Evolutionary conservation across 139 green algal genomes (phyloP), one percentile per base, ranked within the genome.

Genomic region (Microglena sp.): DNA sequence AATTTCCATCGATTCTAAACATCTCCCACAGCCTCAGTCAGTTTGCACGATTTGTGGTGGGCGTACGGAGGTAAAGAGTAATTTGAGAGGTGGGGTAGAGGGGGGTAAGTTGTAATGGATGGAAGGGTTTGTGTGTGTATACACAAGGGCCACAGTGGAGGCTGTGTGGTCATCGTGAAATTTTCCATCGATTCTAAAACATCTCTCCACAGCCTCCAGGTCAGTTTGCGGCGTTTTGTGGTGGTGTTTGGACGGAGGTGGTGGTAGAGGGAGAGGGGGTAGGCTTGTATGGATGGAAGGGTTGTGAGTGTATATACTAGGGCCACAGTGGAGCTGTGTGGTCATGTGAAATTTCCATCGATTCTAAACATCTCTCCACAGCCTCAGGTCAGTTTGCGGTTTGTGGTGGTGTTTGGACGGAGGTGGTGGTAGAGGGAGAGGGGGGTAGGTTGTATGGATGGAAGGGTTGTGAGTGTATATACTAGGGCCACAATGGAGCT

Each of bases 341-440:
- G n/a, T n/a, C n/a, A n/a, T n/a, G n/a, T n/a, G n/a, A n/a, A n/a
- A n/a, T n/a, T n/a, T n/a, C n/a, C n/a, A n/a, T 65, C 33, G 63
- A 61, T 30, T 63, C 33, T 7, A 35, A 6, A 6, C 26, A 28
- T 45, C 24, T 63, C 34, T 68, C 7, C 54, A 44, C 72, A 87
- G 82, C 74, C 46, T 88, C 95, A 54, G 86, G 11, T 50, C 11
- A 11, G 18, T n/a, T 50, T 15, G 40, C 40, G 18, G 40, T 24
- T 24, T 18, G 40, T 18, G 40, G n/a, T 24, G 53, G 18, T 60
- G 15, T 18, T 24, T 27, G 8, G 53, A 60, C 53, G 22, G 53
- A 60, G 11, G 15, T 24, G 15, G 18, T 50, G 40, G 40, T 50
- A 18, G 40, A 50, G n/a, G n/a, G n/a, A n/a, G n/a, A n/a, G n/a